phyloP scores from a whole-genome alignment of 2,329 filamentous ascomycete species.

The Verticillium klebahnii region DNA sequence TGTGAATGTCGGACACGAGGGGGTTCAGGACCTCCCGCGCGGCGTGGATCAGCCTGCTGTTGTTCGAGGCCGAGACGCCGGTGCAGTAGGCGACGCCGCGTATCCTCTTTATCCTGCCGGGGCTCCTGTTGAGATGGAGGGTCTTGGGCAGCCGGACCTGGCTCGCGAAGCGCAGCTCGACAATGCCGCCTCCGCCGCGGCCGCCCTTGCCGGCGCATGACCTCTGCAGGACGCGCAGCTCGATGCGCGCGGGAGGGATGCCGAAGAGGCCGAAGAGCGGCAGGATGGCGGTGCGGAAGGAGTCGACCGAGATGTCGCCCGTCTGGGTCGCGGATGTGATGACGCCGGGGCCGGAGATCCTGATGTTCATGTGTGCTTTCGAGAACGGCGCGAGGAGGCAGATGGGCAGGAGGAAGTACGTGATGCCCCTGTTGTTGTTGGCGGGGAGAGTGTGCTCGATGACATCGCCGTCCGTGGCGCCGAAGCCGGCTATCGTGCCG shows the following conservation, averaged over 20 bases:
- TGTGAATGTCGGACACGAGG: conserved; percentile 82
- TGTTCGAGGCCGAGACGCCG: conserved; percentile 88
- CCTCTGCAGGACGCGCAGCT: conserved; percentile 74
- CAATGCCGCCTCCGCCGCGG: conserved; percentile 78
- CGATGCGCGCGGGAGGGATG: conserved; percentile 73
- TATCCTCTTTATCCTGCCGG: conserved; percentile 82
- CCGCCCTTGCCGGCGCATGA: conserved; percentile 74
- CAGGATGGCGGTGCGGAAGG: conserved; percentile 86
- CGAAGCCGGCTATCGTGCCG: conserved; percentile 71
- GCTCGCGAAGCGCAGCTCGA: conserved; percentile 90
- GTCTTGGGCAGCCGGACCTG: conserved; percentile 94
- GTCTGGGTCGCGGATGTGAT: conserved; percentile 81
- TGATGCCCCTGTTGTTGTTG: conserved; percentile 73
- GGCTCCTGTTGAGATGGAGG: conserved; percentile 75
- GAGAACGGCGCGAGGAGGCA: conserved; percentile 91
- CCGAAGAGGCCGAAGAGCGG: conserved; percentile 89
- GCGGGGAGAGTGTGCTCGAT: conserved; percentile 77
- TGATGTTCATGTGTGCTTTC: conserved; percentile 84
- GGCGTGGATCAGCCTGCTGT: conserved; percentile 89
- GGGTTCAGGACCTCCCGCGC: conserved; percentile 83
- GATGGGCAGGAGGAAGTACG: conserved; percentile 86
- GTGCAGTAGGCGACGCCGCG: conserved; percentile 91
- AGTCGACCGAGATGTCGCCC: conserved; percentile 88
- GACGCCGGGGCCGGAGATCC: conserved; percentile 85
- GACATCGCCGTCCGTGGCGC: conserved; percentile 66